Percentiles rank a stretch among this genome's conserved stretches.
Conservation (phyloP, 441 rosid genomes). For the Theobroma grandiflorum region DNA sequence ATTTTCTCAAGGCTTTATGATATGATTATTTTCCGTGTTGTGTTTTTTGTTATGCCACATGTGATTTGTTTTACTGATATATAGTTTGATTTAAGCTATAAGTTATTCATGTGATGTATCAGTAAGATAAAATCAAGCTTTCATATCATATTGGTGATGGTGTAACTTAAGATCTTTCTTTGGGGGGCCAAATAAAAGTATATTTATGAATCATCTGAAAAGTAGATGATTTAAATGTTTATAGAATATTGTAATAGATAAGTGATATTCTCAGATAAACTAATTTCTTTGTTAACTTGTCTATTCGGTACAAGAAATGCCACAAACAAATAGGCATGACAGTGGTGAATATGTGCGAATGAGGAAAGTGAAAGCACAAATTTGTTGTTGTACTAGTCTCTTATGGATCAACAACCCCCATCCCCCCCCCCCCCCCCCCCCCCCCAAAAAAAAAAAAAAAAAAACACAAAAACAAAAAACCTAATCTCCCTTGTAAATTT, state of each 20-base stretch:
- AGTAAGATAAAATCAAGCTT: neutral
- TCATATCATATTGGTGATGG: neutral
- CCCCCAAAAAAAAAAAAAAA: too few species aligned
- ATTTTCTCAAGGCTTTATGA: neutral
- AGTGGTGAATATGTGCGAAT: too few species aligned
- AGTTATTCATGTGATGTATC: neutral
- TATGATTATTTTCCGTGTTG: neutral
- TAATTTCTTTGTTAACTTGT: neutral
- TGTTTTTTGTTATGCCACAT: neutral
- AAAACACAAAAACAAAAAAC: too few species aligned
- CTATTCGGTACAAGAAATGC: neutral
- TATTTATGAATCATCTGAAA: neutral
- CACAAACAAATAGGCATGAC: neutral
- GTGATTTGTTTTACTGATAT: neutral
- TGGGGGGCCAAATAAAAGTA: neutral
- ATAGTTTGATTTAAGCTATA: neutral
- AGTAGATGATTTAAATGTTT: slow-evolving; percentile 7
- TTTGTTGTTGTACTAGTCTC: too few species aligned
- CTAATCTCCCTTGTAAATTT: too few species aligned
- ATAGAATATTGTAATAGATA: neutral
- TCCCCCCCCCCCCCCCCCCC: too few species aligned
- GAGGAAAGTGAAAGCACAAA: too few species aligned
- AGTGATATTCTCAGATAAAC: neutral
- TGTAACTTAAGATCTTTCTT: neutral
- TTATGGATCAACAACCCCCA: too few species aligned